Evolutionary conservation across 2,329 filamentous ascomycete genomes (phyloP), one percentile per base, ranked within the genome.

Genomic region (Cadophora sp.): DNA sequence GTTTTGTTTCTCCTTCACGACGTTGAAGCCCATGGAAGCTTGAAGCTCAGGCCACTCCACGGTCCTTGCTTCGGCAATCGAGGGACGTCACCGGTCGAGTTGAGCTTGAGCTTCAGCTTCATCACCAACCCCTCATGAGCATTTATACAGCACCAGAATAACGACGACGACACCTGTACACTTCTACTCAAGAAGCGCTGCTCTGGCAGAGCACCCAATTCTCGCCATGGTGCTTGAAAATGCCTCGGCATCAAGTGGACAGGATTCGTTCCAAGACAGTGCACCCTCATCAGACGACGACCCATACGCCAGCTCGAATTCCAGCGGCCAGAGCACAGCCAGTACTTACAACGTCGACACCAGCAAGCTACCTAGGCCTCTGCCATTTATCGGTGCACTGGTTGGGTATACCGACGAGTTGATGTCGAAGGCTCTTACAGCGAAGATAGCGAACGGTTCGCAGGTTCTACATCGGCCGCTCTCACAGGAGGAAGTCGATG

Each of bases 191-290:
- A 36, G 1, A 6, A 2, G 11, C 8, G 11, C 14, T 61, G 45
- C 43, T 47, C 53, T 18, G 20, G 33, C 14, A 55, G 60, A 64
- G 60, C 65, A n/a, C 45, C 27, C 14, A 13, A 18, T 8, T 16
- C 41, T 51, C 65, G 68, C 24, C 4, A 76, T 76, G 74, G 72
- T 74, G 27, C 73, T 75, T 65, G 65, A 72, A 51, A 71, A 75
- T 55, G 61, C 67, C n/a, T 69, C 70, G n/a, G 63, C 53, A 11
- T 64, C 69, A 11, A 45, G 55, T 20, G 47, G 48, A 22, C 22
- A 48, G 6, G 71, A 71, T 62, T 53, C 68, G 43, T 72, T 69
- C 48, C 55, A 67, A 41, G 73, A 76, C 39, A 60, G 51, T 20
- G 63, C 68, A 50, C 75, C 75, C 36, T 45, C 70, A 9, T 73